A percentile compares a stretch with the other conserved stretches of the same genome.
Evolutionary conservation across 1,139 yeast genomes (phyloP).

Genomic region (Pichia sp.): DNA sequence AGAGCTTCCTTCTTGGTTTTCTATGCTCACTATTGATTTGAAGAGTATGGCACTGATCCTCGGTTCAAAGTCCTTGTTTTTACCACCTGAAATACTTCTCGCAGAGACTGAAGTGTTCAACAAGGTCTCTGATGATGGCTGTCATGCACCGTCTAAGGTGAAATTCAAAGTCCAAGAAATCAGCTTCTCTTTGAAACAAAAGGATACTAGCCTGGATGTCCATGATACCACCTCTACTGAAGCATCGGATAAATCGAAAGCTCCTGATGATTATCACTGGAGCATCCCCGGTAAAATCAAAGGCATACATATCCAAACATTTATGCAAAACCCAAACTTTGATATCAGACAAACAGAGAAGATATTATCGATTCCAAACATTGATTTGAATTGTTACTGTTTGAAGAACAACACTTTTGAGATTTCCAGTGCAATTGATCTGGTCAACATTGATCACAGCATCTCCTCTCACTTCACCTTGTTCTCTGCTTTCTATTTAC

Average conservation of each 20-base stretch:
- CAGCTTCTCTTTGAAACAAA: conserved; percentile 15
- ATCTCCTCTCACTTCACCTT: conserved; percentile 44
- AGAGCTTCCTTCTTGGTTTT: conserved; percentile 43
- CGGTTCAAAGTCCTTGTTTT: conserved; percentile 57
- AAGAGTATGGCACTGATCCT: conserved; percentile 31
- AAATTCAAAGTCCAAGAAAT: conserved; percentile 21
- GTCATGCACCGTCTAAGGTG: conserved; percentile 7
- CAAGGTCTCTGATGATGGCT: conserved; percentile 6
- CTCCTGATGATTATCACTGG: conserved; percentile 17
- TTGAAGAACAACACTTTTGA: conserved; percentile 9
- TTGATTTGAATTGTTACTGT: conserved; percentile 9
- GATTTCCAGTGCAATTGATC: conserved; percentile 4
- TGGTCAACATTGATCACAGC: conserved; percentile 24
- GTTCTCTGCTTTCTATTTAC: conserved; percentile 48
- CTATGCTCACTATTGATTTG: conserved; percentile 31
- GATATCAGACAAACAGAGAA: not conserved
- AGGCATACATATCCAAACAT: conserved; percentile 2
- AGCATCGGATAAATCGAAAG: conserved; percentile 5
- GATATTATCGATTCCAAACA: conserved; percentile 10
- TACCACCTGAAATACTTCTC: conserved; percentile 27
- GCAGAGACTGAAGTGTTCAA: conserved; percentile 13
- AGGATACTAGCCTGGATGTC: conserved; percentile 1
- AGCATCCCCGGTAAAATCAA: conserved; percentile 1
- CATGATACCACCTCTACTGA: conserved; percentile 6
- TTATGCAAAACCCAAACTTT: conserved; percentile 2